These are phyloP conservation scores for Porphyrellus cyaneotinctus DNA, from an alignment of 768 basidiomycete genomes.

Conservation along the genomic window DNA sequence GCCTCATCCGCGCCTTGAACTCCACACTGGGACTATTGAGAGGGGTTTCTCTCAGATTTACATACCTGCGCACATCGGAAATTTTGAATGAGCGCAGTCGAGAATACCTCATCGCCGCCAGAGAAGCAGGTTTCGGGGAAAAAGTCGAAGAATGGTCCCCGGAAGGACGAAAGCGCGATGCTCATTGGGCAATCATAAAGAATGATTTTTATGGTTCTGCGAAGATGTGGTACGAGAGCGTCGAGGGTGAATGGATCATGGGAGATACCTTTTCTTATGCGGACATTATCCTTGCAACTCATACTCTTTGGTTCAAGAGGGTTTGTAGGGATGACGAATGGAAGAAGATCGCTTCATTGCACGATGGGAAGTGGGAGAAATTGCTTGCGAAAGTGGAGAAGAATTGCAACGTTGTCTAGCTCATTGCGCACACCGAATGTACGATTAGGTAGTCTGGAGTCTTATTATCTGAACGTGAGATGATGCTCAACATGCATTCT, in stretches of 20 bases:
- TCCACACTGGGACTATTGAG: neutral
- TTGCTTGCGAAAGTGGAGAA: constrained; percentile 22
- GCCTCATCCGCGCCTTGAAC: constrained; percentile 21
- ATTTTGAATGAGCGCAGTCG: constrained; percentile 34
- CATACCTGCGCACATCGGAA: constrained; percentile 21
- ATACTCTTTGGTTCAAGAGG: constrained; percentile 15
- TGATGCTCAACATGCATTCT: no score
- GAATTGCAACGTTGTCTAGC: constrained; percentile 21
- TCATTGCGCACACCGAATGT: neutral
- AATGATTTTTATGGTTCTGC: constrained; percentile 3
- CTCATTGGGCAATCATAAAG: constrained; percentile 25
- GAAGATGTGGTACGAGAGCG: constrained; percentile 21
- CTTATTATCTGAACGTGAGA: neutral
- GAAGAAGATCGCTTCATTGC: constrained; percentile 20
- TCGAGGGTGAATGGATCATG: constrained; percentile 29
- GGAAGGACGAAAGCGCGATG: constrained; percentile 30
- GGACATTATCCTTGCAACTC: constrained; percentile 24
- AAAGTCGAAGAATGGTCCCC: constrained; percentile 39
- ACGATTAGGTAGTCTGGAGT: neutral
- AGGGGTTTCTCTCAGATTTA: constrained; percentile 7
- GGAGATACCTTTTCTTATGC: constrained; percentile 30
- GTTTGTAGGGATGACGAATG: constrained; percentile 25
- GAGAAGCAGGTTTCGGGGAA: constrained; percentile 31
- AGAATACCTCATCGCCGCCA: constrained; percentile 36
- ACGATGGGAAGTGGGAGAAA: constrained; percentile 26